Conservation (phyloP, 768 basidiomycete species). For the Brasilioporus rufonigricans region DNA sequence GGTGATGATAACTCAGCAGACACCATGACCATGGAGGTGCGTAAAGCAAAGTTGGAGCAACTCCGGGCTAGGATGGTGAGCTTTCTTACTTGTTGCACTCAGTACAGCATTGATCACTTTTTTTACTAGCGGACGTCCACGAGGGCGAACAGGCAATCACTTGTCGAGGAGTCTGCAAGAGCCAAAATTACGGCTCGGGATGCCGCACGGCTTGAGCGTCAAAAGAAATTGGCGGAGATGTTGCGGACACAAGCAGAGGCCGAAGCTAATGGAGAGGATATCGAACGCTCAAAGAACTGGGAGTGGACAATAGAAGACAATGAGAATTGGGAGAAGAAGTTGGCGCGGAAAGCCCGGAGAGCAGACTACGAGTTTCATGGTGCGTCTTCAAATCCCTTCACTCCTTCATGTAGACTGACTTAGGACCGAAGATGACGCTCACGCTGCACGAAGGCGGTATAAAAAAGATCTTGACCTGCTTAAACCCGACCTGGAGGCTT, state of each 20-base stretch:
- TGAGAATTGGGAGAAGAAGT: constrained; percentile 44
- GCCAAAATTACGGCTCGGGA: constrained; percentile 78
- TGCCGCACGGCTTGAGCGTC: constrained; percentile 78
- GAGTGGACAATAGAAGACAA: constrained; percentile 46
- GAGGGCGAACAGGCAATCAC: constrained; percentile 79
- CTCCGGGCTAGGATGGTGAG: constrained; percentile 76
- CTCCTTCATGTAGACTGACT: not conserved
- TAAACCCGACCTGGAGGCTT: constrained; percentile 83
- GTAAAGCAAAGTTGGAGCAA: constrained; percentile 73
- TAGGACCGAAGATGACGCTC: constrained; percentile 68
- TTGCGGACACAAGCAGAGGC: constrained; percentile 84
- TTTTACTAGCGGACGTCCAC: constrained; percentile 65
- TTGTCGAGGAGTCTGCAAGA: constrained; percentile 82
- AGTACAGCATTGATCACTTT: not conserved
- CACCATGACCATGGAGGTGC: constrained; percentile 58
- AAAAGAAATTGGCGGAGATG: constrained; percentile 86
- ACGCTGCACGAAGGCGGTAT: constrained; percentile 85
- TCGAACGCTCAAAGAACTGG: constrained; percentile 95
- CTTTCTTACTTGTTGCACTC: not conserved
- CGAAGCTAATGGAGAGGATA: constrained; percentile 88
- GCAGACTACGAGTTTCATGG: constrained; percentile 93
- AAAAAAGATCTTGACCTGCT: constrained; percentile 89
- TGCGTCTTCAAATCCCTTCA: constrained; percentile 34
- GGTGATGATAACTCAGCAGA: constrained; percentile 16
- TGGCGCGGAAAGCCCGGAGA: constrained; percentile 75